These are phyloP conservation scores for Lophiostoma macrostomum DNA, from an alignment of 495 filamentous ascomycete genomes.

Conservation along the genomic window DNA sequence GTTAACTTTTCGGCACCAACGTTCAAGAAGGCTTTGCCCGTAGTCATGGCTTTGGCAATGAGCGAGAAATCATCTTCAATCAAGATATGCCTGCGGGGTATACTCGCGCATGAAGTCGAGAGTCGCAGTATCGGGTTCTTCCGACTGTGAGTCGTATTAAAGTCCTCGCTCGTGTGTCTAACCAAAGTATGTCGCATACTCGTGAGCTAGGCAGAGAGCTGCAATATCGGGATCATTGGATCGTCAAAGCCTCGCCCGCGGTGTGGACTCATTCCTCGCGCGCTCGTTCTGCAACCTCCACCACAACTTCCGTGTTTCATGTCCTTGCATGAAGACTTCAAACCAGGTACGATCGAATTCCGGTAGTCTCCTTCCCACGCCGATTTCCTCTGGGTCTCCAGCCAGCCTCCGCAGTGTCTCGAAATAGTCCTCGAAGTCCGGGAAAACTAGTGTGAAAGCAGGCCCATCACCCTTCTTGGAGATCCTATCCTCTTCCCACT, in stretches of 20 bases:
- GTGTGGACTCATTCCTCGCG: not conserved
- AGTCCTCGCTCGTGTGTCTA: too few species aligned
- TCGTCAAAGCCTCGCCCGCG: not conserved
- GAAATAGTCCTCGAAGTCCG: constrained; percentile 15
- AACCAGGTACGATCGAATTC: constrained; percentile 1
- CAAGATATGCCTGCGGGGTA: too few species aligned
- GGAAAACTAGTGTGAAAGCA: constrained; percentile 4
- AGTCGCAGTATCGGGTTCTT: too few species aligned
- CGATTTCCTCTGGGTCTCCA: constrained; percentile 8
- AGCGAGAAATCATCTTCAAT: too few species aligned
- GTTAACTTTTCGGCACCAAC: too few species aligned
- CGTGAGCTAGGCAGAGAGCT: too few species aligned
- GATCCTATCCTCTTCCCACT: constrained; percentile 44
- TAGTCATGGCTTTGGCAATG: too few species aligned
- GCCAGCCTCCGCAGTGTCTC: constrained; percentile 9
- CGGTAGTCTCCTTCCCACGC: not conserved
- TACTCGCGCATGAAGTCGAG: too few species aligned
- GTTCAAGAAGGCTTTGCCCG: too few species aligned
- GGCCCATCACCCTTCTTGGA: constrained; percentile 34
- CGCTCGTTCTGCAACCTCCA: constrained; percentile 11
- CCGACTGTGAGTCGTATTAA: too few species aligned
- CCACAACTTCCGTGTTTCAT: constrained; percentile 6
- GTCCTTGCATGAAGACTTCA: constrained; percentile 5
- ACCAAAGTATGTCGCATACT: too few species aligned
- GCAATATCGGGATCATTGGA: too few species aligned